phyloP scores from a whole-genome alignment of 257 asterid genomes.

The Forsythia suspensa region DNA sequence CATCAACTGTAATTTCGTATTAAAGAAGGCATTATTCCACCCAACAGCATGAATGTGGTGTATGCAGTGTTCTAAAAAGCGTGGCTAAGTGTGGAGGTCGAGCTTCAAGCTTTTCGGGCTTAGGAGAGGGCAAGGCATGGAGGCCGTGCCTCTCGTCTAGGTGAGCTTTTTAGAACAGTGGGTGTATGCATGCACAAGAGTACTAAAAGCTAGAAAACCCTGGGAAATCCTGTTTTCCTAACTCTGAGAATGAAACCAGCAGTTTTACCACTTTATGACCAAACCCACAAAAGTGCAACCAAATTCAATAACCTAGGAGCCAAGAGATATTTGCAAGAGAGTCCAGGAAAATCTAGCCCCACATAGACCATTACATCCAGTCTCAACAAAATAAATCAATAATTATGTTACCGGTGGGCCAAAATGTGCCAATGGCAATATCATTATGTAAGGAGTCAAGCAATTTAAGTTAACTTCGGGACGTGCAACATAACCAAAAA shows the following conservation, averaged over 20 bases:
- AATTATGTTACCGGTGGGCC: background rate
- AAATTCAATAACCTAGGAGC: constrained; percentile 1
- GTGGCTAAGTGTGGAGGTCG: no score
- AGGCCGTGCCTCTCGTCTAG: no score
- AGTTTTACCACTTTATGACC: background rate
- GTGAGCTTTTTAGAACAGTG: no score
- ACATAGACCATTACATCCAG: background rate
- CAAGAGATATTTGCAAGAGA: background rate
- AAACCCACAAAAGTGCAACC: constrained; percentile 4
- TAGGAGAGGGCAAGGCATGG: no score
- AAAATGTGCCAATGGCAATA: background rate
- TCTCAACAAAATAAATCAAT: background rate
- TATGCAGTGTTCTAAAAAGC: background rate
- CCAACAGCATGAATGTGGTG: constrained; percentile 11
- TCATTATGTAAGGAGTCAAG: background rate
- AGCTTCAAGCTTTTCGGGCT: no score
- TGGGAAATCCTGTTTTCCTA: constrained; percentile 7
- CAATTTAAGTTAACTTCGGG: background rate
- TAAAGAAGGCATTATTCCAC: background rate
- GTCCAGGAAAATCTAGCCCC: constrained; percentile 6
- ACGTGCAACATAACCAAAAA: background rate
- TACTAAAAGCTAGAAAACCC: background rate
- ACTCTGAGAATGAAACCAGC: background rate
- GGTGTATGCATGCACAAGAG: background rate
- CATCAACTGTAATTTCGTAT: background rate